Base-by-base conservation (phyloP, 2,329 filamentous ascomycete genomes). In the Penicillium paneum region DNA sequence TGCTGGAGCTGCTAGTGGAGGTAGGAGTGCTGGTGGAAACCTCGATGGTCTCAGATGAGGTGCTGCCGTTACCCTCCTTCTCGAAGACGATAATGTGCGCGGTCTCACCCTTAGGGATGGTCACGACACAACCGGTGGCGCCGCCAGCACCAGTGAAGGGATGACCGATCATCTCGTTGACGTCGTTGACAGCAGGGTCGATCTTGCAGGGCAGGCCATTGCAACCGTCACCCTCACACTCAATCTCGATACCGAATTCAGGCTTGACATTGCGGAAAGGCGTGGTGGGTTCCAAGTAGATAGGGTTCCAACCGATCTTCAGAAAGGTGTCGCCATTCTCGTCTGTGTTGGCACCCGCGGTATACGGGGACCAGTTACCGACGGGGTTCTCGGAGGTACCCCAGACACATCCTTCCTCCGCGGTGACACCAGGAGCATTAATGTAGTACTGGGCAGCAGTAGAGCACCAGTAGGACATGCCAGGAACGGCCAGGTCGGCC, bases 381-480 rank as follows among this genome's bases (percentile, higher is more conserved):
- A 84, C 72, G 1, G 87, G 79, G 59, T 85, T 78, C 38, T 76
- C 75, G 8, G 78, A 78, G 41, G 81, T 81, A 54, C 89, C 88
- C 89, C 89, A 92, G 53, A 87, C 73, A 70, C 89, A 93, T 47
- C 82, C 88, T 46, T 84, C 80, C 5, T 77, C 75, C 6, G 80
- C 76, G 28, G 68, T 64, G 42, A 83, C 78, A 57, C 89, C 89
- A 32, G 89, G 89, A 29, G 86, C 81, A 74, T 92, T 92, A 76
- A 92, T 83, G 67, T 92, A 92, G 73, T 79, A 89, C 83, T 93
- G 89, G 55, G 89, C 87, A 55, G 88, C 83, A 12, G 89, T 91
- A 41, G 75, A 73, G 62, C 79, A 83, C 89, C 88, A 92, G 73
- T 92, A 92, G 52, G 75, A 79, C 17, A 79, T 74, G 53, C 79